These are phyloP conservation scores for Kurtzmaniella natalensis DNA, from an alignment of 1,139 yeast species.

Conservation along the genomic window DNA sequence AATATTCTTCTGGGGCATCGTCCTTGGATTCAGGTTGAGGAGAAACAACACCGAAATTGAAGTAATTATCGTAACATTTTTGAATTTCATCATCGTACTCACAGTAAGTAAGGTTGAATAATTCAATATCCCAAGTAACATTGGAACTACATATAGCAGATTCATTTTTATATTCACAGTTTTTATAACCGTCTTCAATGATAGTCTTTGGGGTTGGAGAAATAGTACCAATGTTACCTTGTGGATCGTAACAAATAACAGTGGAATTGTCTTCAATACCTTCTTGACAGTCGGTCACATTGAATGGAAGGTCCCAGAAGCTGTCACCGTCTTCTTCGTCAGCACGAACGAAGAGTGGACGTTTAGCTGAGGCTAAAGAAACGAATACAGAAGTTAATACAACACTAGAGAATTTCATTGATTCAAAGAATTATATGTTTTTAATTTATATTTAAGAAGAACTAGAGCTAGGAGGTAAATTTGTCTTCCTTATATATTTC, in stretches of 20 bases:
- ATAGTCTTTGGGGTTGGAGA: background rate
- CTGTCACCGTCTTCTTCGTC: background rate
- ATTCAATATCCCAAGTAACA: background rate
- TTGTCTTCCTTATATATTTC: too few relatives aligned
- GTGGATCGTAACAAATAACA: slow-evolving; percentile 1
- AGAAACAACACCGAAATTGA: background rate
- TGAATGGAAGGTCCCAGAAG: background rate
- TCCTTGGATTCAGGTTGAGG: background rate
- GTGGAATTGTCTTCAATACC: background rate
- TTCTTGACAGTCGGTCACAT: background rate
- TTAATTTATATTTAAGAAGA: too few relatives aligned
- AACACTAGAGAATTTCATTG: background rate
- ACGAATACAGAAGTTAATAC: background rate
- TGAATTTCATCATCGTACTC: background rate
- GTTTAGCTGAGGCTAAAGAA: background rate
- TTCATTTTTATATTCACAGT: background rate
- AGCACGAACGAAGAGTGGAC: background rate
- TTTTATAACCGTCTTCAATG: background rate
- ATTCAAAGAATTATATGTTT: too few relatives aligned
- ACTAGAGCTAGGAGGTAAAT: too few relatives aligned
- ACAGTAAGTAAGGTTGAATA: background rate
- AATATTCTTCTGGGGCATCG: background rate
- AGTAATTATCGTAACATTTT: background rate
- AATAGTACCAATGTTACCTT: background rate
- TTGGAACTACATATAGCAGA: background rate